Base-by-base conservation (phyloP, 2,329 filamentous ascomycete species). In the Ophiostoma australiae region DNA sequence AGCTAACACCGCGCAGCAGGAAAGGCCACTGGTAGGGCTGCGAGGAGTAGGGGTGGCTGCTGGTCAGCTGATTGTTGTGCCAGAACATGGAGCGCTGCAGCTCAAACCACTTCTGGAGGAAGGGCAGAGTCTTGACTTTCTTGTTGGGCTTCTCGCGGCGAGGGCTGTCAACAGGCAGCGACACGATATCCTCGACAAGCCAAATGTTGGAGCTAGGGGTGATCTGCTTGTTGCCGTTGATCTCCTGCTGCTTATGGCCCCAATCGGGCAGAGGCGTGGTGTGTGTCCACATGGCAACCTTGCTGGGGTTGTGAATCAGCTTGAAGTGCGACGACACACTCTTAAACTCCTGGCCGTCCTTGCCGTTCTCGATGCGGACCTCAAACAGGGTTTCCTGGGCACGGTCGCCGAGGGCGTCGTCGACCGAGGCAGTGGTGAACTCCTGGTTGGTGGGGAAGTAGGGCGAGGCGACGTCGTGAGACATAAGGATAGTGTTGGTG, bases 261-360 rank as follows among this genome's bases (percentile, higher is more conserved):
- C 95, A 99, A 4, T 99, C 95, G 4, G 95, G 95, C n/a, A 99
- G 87, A 68, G 95, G 92, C 72, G 89, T 95, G 48, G 91, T 91
- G 80, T 98, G 94, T 37, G 95, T 99, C 95, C 95, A 99, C 94
- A 99, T 97, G 75, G 95, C 94, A 69, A 99, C 95, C 80, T 96
- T 97, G 80, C 93, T 96, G 8, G 94, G 93, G 77, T 91, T 89
- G 81, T 99, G 95, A 76, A 99, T 88, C 72, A 99, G 86, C 83
- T 97, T 98, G 87, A 99, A 97, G 81, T 97, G 91, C 73, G 93
- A 90, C 11, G 94, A 90, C 78, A 97, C 87, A 73, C 91, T 94
- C 84, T 93, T 94, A 84, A 98, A 97, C 71, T 94, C 89, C 77
- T 94, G 91, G 35, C 86, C 85, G 63, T 84, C 78, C 82, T 97